These are phyloP conservation scores for Corchorus capsularis DNA, from an alignment of 345 rosid species.

Conservation along the genomic window DNA sequence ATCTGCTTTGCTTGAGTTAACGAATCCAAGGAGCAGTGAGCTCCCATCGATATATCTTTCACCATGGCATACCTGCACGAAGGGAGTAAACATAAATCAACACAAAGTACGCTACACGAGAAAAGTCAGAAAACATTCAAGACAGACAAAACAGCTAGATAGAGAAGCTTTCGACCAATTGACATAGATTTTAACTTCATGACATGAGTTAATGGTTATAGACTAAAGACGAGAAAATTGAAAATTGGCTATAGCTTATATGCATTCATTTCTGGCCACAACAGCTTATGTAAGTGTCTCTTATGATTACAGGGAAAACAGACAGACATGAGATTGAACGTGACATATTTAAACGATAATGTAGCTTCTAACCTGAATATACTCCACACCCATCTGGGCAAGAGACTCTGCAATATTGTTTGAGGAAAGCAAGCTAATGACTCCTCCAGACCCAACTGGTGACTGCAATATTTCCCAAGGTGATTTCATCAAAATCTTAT, in stretches of 20 bases:
- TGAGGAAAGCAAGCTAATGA: conserved; percentile 61
- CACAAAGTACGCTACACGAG: background rate
- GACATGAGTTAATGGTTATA: background rate
- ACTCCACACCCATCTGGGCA: conserved; percentile 54
- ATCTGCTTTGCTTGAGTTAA: conserved; percentile 45
- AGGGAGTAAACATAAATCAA: background rate
- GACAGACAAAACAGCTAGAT: background rate
- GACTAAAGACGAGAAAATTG: background rate
- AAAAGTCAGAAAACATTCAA: background rate
- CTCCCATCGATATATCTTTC: conserved; percentile 23
- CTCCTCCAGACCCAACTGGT: conserved; percentile 82
- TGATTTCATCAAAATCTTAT: conserved; percentile 87
- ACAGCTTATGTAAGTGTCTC: background rate
- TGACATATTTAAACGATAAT: background rate
- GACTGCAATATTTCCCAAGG: conserved; percentile 87
- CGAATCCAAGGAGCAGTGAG: conserved; percentile 54
- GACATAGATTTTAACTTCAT: background rate
- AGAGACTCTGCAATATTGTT: conserved; percentile 53
- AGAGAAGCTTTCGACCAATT: background rate
- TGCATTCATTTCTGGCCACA: background rate
- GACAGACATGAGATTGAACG: background rate
- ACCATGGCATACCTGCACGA: conserved; percentile 53
- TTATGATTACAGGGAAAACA: background rate
- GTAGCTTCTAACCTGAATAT: conserved; percentile 55
- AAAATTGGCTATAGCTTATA: too few species aligned